These are phyloP conservation scores for Botryotinia convoluta DNA, from an alignment of 2,329 filamentous ascomycete species.

Conservation along the genomic window DNA sequence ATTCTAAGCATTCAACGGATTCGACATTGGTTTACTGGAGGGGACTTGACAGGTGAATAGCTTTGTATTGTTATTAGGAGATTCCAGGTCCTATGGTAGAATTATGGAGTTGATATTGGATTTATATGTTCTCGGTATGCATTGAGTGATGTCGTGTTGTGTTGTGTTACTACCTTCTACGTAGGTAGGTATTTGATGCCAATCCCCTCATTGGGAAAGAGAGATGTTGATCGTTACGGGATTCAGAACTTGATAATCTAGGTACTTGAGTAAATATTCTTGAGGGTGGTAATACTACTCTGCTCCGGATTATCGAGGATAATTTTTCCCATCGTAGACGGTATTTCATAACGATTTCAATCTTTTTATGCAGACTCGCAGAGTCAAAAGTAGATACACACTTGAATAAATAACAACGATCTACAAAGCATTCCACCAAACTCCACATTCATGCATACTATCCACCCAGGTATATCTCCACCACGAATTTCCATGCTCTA, in stretches of 20 bases:
- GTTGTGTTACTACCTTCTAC: neutral
- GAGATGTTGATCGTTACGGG: neutral
- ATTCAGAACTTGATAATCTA: neutral
- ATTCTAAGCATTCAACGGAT: neutral
- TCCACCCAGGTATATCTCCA: neutral
- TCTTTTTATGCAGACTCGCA: too few relatives aligned
- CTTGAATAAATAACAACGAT: neutral
- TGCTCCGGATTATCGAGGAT: too few relatives aligned
- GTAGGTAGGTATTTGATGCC: neutral
- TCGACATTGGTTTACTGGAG: neutral
- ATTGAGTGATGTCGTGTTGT: neutral
- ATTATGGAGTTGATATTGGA: neutral
- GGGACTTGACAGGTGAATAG: neutral
- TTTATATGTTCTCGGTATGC: neutral
- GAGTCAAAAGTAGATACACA: too few relatives aligned
- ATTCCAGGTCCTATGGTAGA: neutral
- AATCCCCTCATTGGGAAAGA: neutral
- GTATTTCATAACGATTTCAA: too few relatives aligned
- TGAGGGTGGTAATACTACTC: fast-evolving
- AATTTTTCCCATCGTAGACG: too few relatives aligned
- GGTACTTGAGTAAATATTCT: neutral
- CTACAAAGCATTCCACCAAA: neutral
- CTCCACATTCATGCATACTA: neutral
- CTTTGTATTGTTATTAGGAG: neutral
- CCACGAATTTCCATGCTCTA: neutral